Percentiles rank a stretch among this genome's conserved stretches.
These are phyloP conservation scores for Coemansia sp. DNA, from an alignment of 192 early-diverging fungal species.

Conservation along the genomic window DNA sequence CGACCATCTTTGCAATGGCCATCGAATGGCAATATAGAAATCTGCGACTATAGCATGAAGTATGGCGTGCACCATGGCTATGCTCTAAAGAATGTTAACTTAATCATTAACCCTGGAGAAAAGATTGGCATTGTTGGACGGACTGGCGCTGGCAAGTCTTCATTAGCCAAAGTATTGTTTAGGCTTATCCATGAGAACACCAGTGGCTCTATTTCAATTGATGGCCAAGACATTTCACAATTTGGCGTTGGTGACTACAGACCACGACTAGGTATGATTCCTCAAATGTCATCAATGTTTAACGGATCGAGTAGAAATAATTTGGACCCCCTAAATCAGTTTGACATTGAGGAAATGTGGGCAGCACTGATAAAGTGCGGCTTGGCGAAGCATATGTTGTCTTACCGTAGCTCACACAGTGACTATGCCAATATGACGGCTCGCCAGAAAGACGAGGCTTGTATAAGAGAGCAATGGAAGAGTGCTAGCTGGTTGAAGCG, in stretches of 20 bases:
- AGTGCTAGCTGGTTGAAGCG: constrained; percentile 12
- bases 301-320: constrained; percentile 62
- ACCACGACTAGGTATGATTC: constrained; percentile 44
- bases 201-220: constrained; percentile 63
- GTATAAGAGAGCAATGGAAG: constrained; percentile 9
- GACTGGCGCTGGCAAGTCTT: constrained; percentile 65
- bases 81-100: constrained; percentile 43
- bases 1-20: constrained; percentile 26
- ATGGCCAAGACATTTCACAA: constrained; percentile 71
- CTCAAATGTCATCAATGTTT: constrained; percentile 65
- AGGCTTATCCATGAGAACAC: constrained; percentile 61
- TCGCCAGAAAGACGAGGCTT: background rate
- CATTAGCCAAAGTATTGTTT: constrained; percentile 59
- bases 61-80: constrained; percentile 13
- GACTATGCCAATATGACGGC: background rate
- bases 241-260: constrained; percentile 71
- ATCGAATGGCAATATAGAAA: constrained; percentile 17
- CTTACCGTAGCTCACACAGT: background rate
- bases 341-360: constrained; percentile 23
- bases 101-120: constrained; percentile 58
- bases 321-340: constrained; percentile 61
- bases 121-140: constrained; percentile 57
- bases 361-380: constrained; percentile 18
- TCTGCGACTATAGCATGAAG: constrained; percentile 23
- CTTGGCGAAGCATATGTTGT: background rate